These are phyloP conservation scores for carrot (Daucus carota) DNA, from an alignment of 129 eudicot species.

Conservation along the genomic window DH1_v3.0 NC_030385.2:31380501-31381000, in stretches of 20 bases:
- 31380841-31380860: not conserved
- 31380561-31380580: not conserved
- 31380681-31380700: not conserved
- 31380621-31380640: not conserved
- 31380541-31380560: not conserved
- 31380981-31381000: too few relatives aligned
- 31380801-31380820: not conserved
- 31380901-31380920: not conserved
- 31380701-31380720: not conserved
- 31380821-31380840: not conserved
- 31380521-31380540: not conserved
- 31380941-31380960: not conserved
- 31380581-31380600: not conserved
- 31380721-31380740: not conserved
- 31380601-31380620: not conserved
- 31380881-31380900: not conserved
- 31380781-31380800: not conserved
- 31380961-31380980: not conserved
- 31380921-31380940: not conserved
- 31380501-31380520: not conserved
- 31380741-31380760: not conserved
- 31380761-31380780: not conserved
- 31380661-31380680: not conserved
- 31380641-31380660: not conserved
- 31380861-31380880: not conserved